Conservation (phyloP, 2,329 filamentous ascomycete species). For the Diplocarpon mali region DNA sequence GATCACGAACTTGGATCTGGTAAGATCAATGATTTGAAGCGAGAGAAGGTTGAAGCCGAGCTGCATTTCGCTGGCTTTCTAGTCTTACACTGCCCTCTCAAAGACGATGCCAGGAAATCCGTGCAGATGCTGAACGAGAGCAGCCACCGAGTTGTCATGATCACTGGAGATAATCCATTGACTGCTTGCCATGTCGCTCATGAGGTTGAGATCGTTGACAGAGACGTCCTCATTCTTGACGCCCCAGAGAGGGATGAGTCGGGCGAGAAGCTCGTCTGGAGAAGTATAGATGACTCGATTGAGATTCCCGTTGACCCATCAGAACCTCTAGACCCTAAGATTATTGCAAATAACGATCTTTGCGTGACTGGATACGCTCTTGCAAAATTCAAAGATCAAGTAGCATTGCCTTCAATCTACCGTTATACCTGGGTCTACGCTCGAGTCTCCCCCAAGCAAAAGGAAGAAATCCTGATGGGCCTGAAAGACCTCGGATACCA, state of each 20-base stretch:
- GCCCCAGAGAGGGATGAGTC: constrained; percentile 81
- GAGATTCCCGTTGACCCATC: constrained; percentile 78
- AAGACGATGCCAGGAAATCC: constrained; percentile 88
- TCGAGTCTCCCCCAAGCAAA: constrained; percentile 95
- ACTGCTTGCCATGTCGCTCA: constrained; percentile 92
- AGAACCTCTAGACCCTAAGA: constrained; percentile 67
- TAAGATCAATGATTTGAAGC: constrained; percentile 87
- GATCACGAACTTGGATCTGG: constrained; percentile 72
- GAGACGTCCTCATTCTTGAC: constrained; percentile 88
- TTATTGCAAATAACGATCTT: constrained; percentile 77
- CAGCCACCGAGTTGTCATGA: constrained; percentile 97
- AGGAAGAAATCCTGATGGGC: constrained; percentile 95
- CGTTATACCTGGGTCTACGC: constrained; percentile 96
- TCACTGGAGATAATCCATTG: constrained; percentile 94
- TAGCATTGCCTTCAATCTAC: constrained; percentile 65
- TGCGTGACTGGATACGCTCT: constrained; percentile 94
- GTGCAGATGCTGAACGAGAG: constrained; percentile 98
- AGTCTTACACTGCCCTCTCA: constrained; percentile 88
- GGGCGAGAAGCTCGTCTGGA: constrained; percentile 79
- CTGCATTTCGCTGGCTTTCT: constrained; percentile 90
- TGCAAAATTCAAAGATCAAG: constrained; percentile 73
- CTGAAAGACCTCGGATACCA: constrained; percentile 96
- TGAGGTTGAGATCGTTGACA: constrained; percentile 94
- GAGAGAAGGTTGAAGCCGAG: constrained; percentile 79
- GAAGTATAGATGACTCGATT: constrained; percentile 83